These are phyloP conservation scores for Huntiella savannae DNA, from an alignment of 2,329 filamentous ascomycete species.

Conservation along the genomic window DNA sequence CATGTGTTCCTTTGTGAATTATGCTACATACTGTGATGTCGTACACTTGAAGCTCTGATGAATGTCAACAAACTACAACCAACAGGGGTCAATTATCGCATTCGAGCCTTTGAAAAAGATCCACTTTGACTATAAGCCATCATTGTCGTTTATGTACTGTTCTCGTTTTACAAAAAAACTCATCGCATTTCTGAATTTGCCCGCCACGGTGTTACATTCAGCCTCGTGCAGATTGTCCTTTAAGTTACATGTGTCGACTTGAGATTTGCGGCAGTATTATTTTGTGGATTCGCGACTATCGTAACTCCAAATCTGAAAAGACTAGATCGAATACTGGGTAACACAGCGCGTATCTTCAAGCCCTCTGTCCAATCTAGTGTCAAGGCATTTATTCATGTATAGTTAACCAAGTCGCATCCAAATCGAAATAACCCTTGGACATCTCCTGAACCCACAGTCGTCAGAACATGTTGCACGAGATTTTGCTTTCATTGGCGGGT, in stretches of 20 bases:
- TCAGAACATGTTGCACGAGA: constrained; percentile 77
- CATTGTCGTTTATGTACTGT: neutral
- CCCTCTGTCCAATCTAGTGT: neutral
- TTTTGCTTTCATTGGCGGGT: constrained; percentile 87
- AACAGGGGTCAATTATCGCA: neutral
- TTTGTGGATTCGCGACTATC: constrained; percentile 9
- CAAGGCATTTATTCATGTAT: neutral
- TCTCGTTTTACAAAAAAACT: no score
- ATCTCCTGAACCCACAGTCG: neutral
- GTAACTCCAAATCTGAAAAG: constrained; percentile 2
- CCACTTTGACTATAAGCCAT: neutral
- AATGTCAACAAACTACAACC: neutral
- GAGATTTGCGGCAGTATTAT: constrained; percentile 11
- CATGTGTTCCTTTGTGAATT: neutral
- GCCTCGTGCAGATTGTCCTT: neutral
- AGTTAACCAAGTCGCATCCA: neutral
- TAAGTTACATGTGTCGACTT: constrained; percentile 7
- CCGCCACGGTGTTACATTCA: neutral
- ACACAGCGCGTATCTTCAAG: neutral
- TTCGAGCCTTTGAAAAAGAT: neutral
- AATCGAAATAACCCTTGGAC: neutral
- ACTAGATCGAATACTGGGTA: neutral
- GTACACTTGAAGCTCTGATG: neutral
- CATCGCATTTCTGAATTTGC: no score
- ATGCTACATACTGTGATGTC: neutral